Evolutionary conservation across 2,329 filamentous ascomycete species (phyloP).

Genomic region (Waltergamsia citrina): DNA sequence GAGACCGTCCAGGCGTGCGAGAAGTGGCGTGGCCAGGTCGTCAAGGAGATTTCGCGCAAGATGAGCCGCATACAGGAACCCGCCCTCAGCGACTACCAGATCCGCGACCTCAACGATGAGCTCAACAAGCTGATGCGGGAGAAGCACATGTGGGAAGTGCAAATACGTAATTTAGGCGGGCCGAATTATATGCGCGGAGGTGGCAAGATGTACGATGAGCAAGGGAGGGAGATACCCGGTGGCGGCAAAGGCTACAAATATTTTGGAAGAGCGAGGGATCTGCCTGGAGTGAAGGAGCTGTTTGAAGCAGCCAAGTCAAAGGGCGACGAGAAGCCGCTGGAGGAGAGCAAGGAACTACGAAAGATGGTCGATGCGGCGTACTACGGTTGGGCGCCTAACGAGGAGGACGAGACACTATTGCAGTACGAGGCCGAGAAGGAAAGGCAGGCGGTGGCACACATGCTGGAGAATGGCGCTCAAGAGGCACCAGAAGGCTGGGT

Average conservation of each 20-base stretch:
- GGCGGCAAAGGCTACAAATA: conserved; percentile 90
- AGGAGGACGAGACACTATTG: conserved; percentile 77
- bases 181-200: conserved; percentile 88
- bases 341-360: conserved; percentile 59
- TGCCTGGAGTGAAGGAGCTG: conserved; percentile 93
- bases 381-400: conserved; percentile 88
- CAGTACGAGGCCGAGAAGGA: conserved; percentile 79
- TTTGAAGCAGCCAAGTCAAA: conserved; percentile 71
- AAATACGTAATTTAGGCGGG: conserved; percentile 90
- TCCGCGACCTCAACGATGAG: conserved; percentile 96
- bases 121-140: conserved; percentile 99
- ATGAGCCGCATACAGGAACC: conserved; percentile 91
- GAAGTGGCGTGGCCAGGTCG: conserved; percentile 95
- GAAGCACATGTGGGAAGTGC: conserved; percentile 98
- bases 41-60: conserved; percentile 95
- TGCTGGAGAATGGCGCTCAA: conserved; percentile 48
- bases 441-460: conserved; percentile 63
- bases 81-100: conserved; percentile 89
- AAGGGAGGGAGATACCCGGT: conserved; percentile 59
- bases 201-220: conserved; percentile 63
- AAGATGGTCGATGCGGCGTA: conserved; percentile 86
- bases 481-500: conserved; percentile 66
- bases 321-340: conserved; percentile 55
- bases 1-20: conserved; percentile 80
- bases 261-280: conserved; percentile 80